A percentile compares a stretch with the other conserved stretches of the same genome.
These are phyloP conservation scores for Umbelopsis sp. DNA, from an alignment of 192 early-diverging fungal species.

Conservation along the genomic window DNA sequence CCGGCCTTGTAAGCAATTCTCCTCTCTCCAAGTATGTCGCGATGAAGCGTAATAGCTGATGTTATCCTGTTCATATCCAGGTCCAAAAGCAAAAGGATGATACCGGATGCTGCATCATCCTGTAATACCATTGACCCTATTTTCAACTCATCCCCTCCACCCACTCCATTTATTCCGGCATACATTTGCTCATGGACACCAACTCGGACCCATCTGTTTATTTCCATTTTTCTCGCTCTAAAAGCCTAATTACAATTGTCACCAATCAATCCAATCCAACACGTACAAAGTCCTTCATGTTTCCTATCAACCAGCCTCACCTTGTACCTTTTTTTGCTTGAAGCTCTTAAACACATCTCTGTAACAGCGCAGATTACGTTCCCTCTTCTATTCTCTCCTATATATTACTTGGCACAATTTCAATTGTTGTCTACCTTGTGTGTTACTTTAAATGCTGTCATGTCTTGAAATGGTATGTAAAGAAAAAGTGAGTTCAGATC, in stretches of 20 bases:
- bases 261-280: too few species aligned
- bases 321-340: too few species aligned
- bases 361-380: too few species aligned
- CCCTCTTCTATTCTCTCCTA: too few species aligned
- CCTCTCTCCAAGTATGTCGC: not conserved
- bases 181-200: not conserved
- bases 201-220: not conserved
- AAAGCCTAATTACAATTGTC: not conserved
- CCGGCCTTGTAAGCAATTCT: constrained; percentile 51
- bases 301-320: too few species aligned
- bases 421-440: too few species aligned
- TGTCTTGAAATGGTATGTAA: too few species aligned
- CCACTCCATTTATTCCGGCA: not conserved
- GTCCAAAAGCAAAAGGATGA: constrained; percentile 12
- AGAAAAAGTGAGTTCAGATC: too few species aligned
- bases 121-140: not conserved
- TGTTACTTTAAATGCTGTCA: too few species aligned
- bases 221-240: not conserved
- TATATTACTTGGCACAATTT: too few species aligned
- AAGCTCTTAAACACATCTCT: too few species aligned
- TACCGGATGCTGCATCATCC: constrained; percentile 16
- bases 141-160: not conserved
- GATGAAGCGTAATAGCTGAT: not conserved
- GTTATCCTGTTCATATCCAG: not conserved
- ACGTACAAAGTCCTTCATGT: too few species aligned